Evolutionary conservation across 2,329 filamentous ascomycete genomes (phyloP).

Genomic region (Biscogniauxia marginata): DNA sequence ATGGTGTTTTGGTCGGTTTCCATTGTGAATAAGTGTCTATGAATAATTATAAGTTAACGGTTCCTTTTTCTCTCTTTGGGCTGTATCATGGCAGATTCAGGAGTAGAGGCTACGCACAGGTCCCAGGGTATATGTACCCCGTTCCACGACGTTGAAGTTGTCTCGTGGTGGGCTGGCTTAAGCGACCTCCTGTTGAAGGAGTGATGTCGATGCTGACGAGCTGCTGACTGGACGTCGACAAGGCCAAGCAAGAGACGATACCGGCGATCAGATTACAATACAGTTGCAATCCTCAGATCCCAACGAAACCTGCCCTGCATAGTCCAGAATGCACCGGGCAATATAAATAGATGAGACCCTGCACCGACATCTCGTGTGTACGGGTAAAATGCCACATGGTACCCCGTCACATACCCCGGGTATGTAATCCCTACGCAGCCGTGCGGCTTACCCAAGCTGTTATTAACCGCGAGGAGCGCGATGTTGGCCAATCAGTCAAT

Average conservation of each 20-base stretch:
- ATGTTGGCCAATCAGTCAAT: slow-evolving; percentile 27
- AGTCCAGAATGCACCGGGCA: not conserved
- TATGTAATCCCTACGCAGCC: not conserved
- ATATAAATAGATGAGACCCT: slow-evolving; percentile 14
- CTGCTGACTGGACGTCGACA: slow-evolving; percentile 2
- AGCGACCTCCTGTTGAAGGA: slow-evolving; percentile 33
- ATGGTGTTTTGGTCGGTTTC: slow-evolving; percentile 25
- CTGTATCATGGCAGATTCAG: not conserved
- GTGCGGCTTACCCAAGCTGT: slow-evolving; percentile 20
- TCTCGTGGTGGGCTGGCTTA: slow-evolving; percentile 7
- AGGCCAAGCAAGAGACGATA: not conserved
- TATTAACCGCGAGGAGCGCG: slow-evolving; percentile 18
- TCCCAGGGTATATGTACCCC: slow-evolving; percentile 1
- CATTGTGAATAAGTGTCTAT: slow-evolving; percentile 13
- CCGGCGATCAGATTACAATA: not conserved
- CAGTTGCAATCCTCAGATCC: slow-evolving; percentile 3
- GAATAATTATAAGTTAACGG: slow-evolving; percentile 6
- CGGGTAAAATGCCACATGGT: not conserved
- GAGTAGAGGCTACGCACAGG: not conserved
- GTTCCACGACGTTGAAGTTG: slow-evolving; percentile 11
- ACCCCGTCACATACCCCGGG: not conserved
- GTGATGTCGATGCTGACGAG: slow-evolving; percentile 7
- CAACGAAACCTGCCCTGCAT: not conserved
- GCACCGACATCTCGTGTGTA: slow-evolving; percentile 8
- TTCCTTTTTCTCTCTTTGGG: not conserved